Conservation (phyloP, 2,329 filamentous ascomycete species). For the Monosporascus ibericus region DNA sequence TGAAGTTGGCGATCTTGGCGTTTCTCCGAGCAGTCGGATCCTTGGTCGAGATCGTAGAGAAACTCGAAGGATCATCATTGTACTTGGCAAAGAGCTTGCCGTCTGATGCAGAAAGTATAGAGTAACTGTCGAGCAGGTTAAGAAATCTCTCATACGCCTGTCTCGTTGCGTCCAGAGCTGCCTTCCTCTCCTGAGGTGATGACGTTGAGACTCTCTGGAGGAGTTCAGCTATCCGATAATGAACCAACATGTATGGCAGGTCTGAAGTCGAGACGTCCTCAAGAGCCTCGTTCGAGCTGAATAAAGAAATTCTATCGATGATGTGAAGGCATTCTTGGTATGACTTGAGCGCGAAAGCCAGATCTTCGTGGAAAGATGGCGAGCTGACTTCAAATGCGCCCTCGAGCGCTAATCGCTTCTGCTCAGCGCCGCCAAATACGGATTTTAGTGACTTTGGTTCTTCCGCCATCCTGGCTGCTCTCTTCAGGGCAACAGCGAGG, state of each 20-base stretch:
- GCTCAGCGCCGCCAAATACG: conserved; percentile 44
- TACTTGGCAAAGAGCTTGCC: conserved; percentile 67
- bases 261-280: conserved; percentile 85
- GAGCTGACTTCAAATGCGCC: conserved; percentile 58
- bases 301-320: conserved; percentile 67
- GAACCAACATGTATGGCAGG: conserved; percentile 75
- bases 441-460: conserved; percentile 45
- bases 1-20: conserved; percentile 80
- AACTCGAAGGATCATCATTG: conserved; percentile 62
- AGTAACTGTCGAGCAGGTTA: conserved; percentile 70
- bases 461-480: conserved; percentile 26
- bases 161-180: conserved; percentile 57
- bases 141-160: conserved; percentile 74
- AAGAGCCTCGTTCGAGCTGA: conserved; percentile 82
- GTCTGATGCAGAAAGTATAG: conserved; percentile 59
- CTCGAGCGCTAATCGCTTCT: conserved; percentile 52
- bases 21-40: conserved; percentile 66
- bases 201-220: conserved; percentile 58
- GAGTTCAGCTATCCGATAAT: conserved; percentile 75
- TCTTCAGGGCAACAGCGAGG: neutral
- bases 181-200: conserved; percentile 50
- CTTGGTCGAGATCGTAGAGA: conserved; percentile 60
- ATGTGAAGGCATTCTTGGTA: conserved; percentile 70
- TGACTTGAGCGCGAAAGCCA: conserved; percentile 59
- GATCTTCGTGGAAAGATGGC: conserved; percentile 59